A percentile compares a stretch with the other conserved stretches of the same genome.
Evolutionary conservation across 192 early-diverging fungal genomes (phyloP).

Genomic region (Spizellomyces punctatus): DNA sequence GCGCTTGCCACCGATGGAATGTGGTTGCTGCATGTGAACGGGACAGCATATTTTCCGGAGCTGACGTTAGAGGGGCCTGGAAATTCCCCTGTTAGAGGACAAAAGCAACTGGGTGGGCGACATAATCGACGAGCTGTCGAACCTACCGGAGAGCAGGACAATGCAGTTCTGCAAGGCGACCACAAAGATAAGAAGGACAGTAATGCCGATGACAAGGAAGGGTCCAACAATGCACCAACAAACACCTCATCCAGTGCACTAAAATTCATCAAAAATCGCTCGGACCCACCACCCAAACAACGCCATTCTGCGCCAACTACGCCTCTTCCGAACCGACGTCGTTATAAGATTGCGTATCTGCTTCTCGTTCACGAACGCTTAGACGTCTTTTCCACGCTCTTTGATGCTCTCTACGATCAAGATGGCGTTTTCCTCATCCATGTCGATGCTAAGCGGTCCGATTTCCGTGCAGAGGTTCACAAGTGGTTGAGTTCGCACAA

Average conservation of each 20-base stretch:
- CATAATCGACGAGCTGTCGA: not conserved
- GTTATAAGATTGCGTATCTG: constrained; percentile 51
- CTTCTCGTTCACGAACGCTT: constrained; percentile 49
- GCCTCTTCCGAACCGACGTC: not conserved
- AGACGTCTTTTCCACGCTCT: constrained; percentile 27
- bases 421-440: constrained; percentile 49
- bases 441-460: constrained; percentile 39
- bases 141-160: not conserved
- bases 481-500: constrained; percentile 26
- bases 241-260: not conserved
- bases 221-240: not conserved
- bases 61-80: constrained; percentile 20
- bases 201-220: not conserved
- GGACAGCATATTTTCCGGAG: constrained; percentile 13
- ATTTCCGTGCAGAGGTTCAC: constrained; percentile 23
- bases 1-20: constrained; percentile 21
- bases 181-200: not conserved
- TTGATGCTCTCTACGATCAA: constrained; percentile 45
- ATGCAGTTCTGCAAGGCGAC: not conserved
- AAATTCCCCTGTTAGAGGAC: not conserved
- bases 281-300: not conserved
- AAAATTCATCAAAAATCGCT: not conserved
- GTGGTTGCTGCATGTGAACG: constrained; percentile 23
- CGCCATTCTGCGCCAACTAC: not conserved
- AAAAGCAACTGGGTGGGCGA: not conserved